Base-by-base conservation (phyloP, 148 eudicot species). In the Selenicereus undatus region DNA sequence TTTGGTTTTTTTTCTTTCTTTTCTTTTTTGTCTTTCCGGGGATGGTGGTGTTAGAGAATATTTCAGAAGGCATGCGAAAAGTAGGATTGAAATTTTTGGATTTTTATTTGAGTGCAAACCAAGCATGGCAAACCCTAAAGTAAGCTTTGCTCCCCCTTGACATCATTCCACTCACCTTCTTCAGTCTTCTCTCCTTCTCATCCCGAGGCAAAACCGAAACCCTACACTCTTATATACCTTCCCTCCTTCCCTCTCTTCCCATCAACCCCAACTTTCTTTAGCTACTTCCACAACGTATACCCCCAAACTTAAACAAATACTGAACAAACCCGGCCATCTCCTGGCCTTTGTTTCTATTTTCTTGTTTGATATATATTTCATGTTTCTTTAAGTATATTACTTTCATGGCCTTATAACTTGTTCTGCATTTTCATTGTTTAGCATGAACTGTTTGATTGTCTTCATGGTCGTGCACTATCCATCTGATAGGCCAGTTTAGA, bases 111-210 rank as follows among this genome's bases (percentile, higher is more conserved):
- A 82, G 85, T 80, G 77, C 48, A 86, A 80, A 86, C 52, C 43
- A 80, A 86, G 85, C 88, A 85, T 85, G 87, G 74, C 42, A 86
- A 86, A 83, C 85, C 88, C 85, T 80, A 86, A 86, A 86, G 87
- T 79, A 80, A 80, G 76, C 29, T 82, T 85, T 82, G 85, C 83
- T 79, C 81, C 83, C 85, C 69, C 74, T 80, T 80, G 52, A 82
- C 81, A 86, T 86, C 85, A 86, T 83, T 83, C 81, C 90, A 65
- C 89, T 90, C 95, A 92, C 93, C 88, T 83, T 78, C 87, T 85
- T 86, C 84, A 62, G 64, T 74, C 84, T 76, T 86, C 82, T 60
- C 24, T 32, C 77, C 68, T 73, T 85, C 81, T 86, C 86, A 88
- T 88, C 79, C 78, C 83, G 77, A 92, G 88, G 85, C 83, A 78